Percentiles rank a stretch among this genome's conserved stretches.
Evolutionary conservation across 169 alveolate species (phyloP).

Genomic region (Eimeria necatrix): DNA sequence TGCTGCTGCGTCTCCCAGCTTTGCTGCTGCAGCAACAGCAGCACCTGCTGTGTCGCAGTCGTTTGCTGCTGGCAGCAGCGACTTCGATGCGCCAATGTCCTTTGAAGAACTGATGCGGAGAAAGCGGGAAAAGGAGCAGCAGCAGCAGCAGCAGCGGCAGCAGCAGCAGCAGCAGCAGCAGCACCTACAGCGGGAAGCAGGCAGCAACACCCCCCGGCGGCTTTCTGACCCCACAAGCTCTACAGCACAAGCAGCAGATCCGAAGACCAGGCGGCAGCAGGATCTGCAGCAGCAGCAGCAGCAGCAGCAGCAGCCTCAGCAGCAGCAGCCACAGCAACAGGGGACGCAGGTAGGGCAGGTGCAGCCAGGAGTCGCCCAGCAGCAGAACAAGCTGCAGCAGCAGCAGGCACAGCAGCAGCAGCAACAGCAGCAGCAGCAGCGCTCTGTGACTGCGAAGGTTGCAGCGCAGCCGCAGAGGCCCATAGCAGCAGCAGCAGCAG

Average conservation of each 20-base stretch:
- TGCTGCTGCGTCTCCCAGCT: not conserved
- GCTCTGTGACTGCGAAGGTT: not conserved
- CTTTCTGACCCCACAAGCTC: not conserved
- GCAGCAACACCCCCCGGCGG: not conserved
- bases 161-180: constrained; percentile 60
- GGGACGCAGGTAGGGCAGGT: not conserved
- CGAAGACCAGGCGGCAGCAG: not conserved
- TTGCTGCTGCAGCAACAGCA: constrained; percentile 24
- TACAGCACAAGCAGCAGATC: not conserved
- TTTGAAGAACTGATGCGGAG: constrained; percentile 72
- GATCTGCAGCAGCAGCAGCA: not conserved
- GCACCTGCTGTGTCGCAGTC: constrained; percentile 21
- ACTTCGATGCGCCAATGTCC: constrained; percentile 73
- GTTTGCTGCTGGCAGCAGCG: constrained; percentile 13
- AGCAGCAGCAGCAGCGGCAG: constrained; percentile 60
- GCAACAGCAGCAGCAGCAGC: constrained; percentile 44
- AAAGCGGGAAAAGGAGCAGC: constrained; percentile 60
- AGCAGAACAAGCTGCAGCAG: constrained; percentile 11
- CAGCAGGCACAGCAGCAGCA: constrained; percentile 14
- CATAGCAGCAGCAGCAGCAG: too few relatives aligned
- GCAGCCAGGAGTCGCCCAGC: too few relatives aligned
- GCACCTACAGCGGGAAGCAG: too few relatives aligned
- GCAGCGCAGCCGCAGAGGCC: too few relatives aligned
- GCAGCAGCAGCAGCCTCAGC: not conserved
- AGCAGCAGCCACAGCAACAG: not conserved